Base-by-base conservation (phyloP, 1,284 basidiomycete species). In the Sphagnurus paluster region DNA sequence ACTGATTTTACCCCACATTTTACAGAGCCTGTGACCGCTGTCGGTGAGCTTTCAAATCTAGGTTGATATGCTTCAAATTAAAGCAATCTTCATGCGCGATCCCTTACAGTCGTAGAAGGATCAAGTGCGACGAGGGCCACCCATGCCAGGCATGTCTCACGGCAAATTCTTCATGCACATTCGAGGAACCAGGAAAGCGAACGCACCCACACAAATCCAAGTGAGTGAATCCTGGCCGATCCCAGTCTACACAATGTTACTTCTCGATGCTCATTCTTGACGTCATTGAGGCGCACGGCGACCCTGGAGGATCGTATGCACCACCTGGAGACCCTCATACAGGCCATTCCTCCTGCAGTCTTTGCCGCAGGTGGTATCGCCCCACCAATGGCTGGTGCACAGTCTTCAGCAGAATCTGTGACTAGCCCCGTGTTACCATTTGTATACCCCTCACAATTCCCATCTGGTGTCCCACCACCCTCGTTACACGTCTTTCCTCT, bases 291-390 rank as follows among this genome's bases (percentile, higher is more conserved):
- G 64, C 78, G 84, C 36, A 84, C 87, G 13, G 79, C 86, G 39
- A 89, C 87, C 20, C 74, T 90, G 50, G 87, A 90, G 62, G 87
- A 90, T 59, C 76, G 87, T 29, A 90, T 90, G 87, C 85, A 89
- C 56, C 87, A 89, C 54, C 75, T 90, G 13, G 88, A 90, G 61
- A 84, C 82, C 6, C 72, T 90, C 43, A 88, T 90, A 41, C 84
- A 88, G 54, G 84, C 87, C 10, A 90, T 90, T 39, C 87, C 88
- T 2, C 79, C 87, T 23, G 82, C 83, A 2, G 82, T 90, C 14
- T 89, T 90, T 56, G 77, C 82, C 3, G 80, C 82, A 1, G 76
- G 77, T 0, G 76, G 77, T 7, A 53, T 57, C 4, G 25, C 61
- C 42, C 54, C 58, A 34, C 56, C 54, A 48, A 62, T 61, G 55